Evolutionary conservation across 768 basidiomycete genomes (phyloP).

Genomic region (Rhodotorula diobovata): DNA sequence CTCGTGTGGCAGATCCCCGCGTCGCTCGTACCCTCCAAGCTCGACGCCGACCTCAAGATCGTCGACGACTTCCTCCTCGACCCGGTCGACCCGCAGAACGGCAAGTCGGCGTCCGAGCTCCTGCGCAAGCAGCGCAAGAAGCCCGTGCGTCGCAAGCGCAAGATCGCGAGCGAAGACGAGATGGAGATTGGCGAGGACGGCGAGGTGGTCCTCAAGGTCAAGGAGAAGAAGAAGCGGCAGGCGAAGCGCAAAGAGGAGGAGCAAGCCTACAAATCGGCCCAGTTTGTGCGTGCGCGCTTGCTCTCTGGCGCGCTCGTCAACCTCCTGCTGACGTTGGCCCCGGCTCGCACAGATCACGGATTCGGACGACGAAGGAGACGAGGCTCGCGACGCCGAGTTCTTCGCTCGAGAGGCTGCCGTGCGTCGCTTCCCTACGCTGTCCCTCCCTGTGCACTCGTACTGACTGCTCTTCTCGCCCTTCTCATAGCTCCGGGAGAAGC

Average conservation of each 20-base stretch:
- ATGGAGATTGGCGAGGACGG: background rate
- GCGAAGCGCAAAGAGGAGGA: conserved; percentile 37
- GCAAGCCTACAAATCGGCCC: conserved; percentile 37
- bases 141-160: conserved; percentile 37
- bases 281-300: conserved; percentile 19
- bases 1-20: conserved; percentile 71
- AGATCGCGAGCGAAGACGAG: background rate
- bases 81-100: conserved; percentile 75
- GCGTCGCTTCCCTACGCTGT: background rate
- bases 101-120: conserved; percentile 63
- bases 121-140: conserved; percentile 59
- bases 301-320: background rate
- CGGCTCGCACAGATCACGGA: conserved; percentile 18
- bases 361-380: conserved; percentile 39
- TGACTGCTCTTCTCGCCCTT: background rate
- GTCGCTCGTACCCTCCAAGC: conserved; percentile 60
- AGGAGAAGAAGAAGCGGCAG: conserved; percentile 16
- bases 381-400: conserved; percentile 33
- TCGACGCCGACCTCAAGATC: conserved; percentile 65
- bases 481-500: conserved; percentile 25
- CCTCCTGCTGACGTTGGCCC: background rate
- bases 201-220: background rate
- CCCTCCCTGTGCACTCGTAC: too few species aligned
- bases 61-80: conserved; percentile 76
- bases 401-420: conserved; percentile 35